Evolutionary conservation across 1,284 basidiomycete species (phyloP), one percentile per base, ranked within the genome.

Genomic region (Apiotrichum montevideense): DNA sequence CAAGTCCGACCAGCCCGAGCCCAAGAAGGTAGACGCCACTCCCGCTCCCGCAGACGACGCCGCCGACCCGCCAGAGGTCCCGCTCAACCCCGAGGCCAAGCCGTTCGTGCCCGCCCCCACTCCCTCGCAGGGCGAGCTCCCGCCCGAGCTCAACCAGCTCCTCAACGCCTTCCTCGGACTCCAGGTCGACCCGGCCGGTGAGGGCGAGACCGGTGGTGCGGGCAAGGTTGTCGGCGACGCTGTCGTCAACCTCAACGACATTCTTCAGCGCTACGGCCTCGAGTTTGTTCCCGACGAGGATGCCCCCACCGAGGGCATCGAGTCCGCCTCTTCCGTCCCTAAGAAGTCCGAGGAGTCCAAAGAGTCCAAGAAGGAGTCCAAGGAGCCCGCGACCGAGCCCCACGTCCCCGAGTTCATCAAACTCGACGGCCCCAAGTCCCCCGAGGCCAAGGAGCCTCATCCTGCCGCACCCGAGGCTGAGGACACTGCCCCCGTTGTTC

Each of bases 131-230:
- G 10, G 54, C 35, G 39, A 56, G 40, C 51, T 73, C 54, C 67
- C 69, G n/a, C 52, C 63, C 39, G 65, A 68, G 49, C 57, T 75
- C 55, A 74, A 73, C 66, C 57, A 66, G 42, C 63, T 75, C n/a
- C 64, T 75, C 51, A 64, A 64, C 46, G 55, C 62, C 13, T 70
- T 71, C 66, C 68, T 74, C 53, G 71, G 73, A 40, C 63, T 74
- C 41, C 58, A 65, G 45, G 62, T 73, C 55, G 64, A 64, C 44
- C 70, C 69, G 9, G 49, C 63, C 41, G 35, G 37, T 11, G 57
- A 59, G 15, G 56, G 53, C n/a, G 61, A 63, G n/a, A 45, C 58
- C 15, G 42, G 58, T 4, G 55, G 37, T 41, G 52, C 51, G 10
- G 58, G 57, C 40, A 54, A 63, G 46, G 51, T 59, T 8, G 54